These are phyloP conservation scores for Albatrellus ellisii DNA, from an alignment of 768 basidiomycete species.

Conservation along the genomic window DNA sequence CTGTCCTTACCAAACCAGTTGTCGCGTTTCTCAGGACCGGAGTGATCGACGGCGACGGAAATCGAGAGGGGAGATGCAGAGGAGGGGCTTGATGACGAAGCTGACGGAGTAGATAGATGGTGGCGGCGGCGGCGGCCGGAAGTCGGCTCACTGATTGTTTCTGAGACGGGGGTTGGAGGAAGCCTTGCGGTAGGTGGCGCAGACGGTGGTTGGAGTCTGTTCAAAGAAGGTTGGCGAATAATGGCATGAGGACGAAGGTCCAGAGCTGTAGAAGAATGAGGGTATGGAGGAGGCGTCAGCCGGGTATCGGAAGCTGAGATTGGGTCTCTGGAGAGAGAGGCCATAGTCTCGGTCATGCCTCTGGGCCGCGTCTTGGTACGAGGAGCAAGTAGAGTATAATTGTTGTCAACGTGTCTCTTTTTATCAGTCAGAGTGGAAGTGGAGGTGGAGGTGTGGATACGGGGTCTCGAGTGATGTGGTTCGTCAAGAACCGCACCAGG, in stretches of 20 bases:
- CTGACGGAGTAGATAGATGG: slow-evolving; percentile 2
- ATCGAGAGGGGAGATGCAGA: slow-evolving; percentile 12
- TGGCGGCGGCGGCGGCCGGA: slow-evolving; percentile 10
- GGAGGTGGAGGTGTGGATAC: slow-evolving; percentile 9
- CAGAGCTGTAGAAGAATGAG: slow-evolving; percentile 2
- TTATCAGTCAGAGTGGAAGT: slow-evolving; percentile 10
- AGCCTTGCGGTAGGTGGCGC: slow-evolving; percentile 4
- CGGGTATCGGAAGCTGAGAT: slow-evolving; percentile 1
- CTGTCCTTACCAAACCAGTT: slow-evolving; percentile 5
- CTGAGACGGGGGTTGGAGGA: slow-evolving; percentile 8
- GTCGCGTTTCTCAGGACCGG: neutral
- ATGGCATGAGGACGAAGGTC: slow-evolving; percentile 8
- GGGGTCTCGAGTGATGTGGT: neutral
- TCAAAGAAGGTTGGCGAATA: slow-evolving; percentile 12
- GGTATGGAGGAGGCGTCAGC: neutral
- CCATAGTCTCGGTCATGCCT: slow-evolving; percentile 7
- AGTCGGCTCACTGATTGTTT: neutral
- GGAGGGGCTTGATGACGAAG: slow-evolving; percentile 11
- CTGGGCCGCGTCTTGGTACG: slow-evolving; percentile 8
- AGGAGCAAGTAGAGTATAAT: neutral
- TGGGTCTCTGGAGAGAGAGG: neutral
- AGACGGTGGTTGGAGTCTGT: slow-evolving; percentile 5
- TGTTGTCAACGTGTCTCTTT: neutral
- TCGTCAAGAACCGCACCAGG: neutral
- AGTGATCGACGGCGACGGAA: neutral